Evolutionary conservation across 305 asterid genomes (phyloP).

Genomic region (Stenogyne calaminthoides): DNA sequence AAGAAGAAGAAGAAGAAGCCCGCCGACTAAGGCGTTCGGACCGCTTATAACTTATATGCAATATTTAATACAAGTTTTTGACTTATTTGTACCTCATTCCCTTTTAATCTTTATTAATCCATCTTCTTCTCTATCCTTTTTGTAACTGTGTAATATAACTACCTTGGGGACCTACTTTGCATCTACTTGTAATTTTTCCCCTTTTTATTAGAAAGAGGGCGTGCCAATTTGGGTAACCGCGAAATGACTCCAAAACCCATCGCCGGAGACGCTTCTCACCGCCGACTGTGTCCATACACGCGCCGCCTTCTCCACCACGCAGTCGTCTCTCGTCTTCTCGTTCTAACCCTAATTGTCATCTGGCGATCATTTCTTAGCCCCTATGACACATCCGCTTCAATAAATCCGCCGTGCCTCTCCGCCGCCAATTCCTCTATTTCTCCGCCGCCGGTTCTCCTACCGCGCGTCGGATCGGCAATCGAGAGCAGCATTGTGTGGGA

Average conservation of each 20-base stretch:
- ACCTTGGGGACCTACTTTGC: no score
- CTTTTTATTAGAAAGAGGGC: no score
- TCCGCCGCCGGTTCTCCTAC: conserved; percentile 46
- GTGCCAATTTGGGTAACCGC: background rate
- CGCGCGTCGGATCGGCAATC: conserved; percentile 54
- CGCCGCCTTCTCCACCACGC: conserved; percentile 54
- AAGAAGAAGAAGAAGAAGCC: no score
- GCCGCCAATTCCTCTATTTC: conserved; percentile 35
- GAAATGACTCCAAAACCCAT: conserved; percentile 32
- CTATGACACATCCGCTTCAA: conserved; percentile 89
- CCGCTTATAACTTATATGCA: no score
- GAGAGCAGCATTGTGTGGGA: conserved; percentile 96
- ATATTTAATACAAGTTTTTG: no score
- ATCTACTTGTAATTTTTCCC: no score
- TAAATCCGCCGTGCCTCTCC: conserved; percentile 75
- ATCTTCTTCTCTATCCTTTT: no score
- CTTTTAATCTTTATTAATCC: no score
- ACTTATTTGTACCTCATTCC: no score
- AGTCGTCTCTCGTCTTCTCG: conserved; percentile 50
- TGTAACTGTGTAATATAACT: no score
- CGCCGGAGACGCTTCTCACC: conserved; percentile 22
- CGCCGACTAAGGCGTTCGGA: no score
- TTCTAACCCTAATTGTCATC: conserved; percentile 46
- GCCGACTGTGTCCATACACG: conserved; percentile 26
- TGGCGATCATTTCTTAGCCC: conserved; percentile 84